Evolutionary conservation across 108 stramenopile species (phyloP), one percentile per base, ranked within the genome.

Genomic region (Aurantiochytrium sp.): DNA sequence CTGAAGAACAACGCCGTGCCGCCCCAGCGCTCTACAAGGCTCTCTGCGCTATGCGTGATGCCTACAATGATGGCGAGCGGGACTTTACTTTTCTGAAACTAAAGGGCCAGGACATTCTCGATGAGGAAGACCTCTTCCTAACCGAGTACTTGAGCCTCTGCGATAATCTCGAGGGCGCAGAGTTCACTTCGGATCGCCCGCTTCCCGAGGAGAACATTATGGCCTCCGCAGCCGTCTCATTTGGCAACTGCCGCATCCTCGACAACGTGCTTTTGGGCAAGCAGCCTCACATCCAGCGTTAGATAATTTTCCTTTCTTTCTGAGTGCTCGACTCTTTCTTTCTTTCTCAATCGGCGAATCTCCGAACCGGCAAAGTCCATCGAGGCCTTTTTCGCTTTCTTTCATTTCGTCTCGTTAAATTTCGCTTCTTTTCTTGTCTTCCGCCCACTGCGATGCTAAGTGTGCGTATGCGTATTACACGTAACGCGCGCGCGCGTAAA

Each of bases 21-120:
- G 98, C 98, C 43, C 94, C 96, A 4, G 87, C 96, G 23, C 76
- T 99, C 28, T 96, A 97, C 90, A 71, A 89, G 89, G 91, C 97
- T 14, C 89, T 99, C 60, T 90, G 89, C 58, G 92, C 94, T 5
- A 91, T 89, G 58, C 42, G 51, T 6, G 18, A 83, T 2, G 76
- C 76, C 51, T 83, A 83, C 28, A 23, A 83, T 23, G 76, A 28
- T 47, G 76, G 76, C 19, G 76, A 83, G 76, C 45, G 51, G 14
- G 49, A 83, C 76, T 83, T 53, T 53, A 47, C 45, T 23, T 28
- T 47, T 23, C 76, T 83, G 14, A 83, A 83, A 28, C 76, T 45
- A 23, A 83, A 12, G 49, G 76, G 76, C 25, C 76, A 53, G 12
- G 51, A 83, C 0, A 83, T 83, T 35, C 76, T 83, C 51, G 76